phyloP scores from a whole-genome alignment of 2,329 filamentous ascomycete genomes.

The Tolypocladium amazonense region DNA sequence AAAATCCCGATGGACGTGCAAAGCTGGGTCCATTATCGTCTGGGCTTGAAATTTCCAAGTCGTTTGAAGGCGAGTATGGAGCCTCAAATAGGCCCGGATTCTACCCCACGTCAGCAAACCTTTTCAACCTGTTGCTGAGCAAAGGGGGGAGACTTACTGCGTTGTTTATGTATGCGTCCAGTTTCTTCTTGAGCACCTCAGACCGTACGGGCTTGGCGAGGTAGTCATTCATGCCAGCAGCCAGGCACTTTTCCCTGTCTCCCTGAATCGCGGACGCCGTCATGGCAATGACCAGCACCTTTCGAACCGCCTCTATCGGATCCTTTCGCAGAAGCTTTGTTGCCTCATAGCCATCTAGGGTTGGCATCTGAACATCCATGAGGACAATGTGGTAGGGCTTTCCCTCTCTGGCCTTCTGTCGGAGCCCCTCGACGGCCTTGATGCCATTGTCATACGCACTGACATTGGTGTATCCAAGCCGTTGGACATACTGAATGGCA shows the following conservation, averaged over 20 bases:
- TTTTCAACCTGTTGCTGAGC: not conserved
- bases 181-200: slow-evolving; percentile 73
- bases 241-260: slow-evolving; percentile 89
- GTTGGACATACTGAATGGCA: slow-evolving; percentile 79
- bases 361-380: slow-evolving; percentile 96
- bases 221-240: slow-evolving; percentile 96
- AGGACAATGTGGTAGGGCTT: slow-evolving; percentile 80
- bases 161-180: slow-evolving; percentile 46
- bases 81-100: not conserved
- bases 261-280: slow-evolving; percentile 91
- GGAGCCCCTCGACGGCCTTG: slow-evolving; percentile 79
- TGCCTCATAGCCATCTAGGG: slow-evolving; percentile 85
- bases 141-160: slow-evolving; percentile 13
- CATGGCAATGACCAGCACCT: slow-evolving; percentile 93
- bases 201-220: slow-evolving; percentile 90
- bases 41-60: not conserved
- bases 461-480: slow-evolving; percentile 70
- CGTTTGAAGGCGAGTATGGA: not conserved
- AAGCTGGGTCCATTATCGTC: not conserved
- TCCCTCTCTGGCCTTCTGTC: slow-evolving; percentile 57
- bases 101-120: not conserved
- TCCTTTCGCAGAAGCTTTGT: slow-evolving; percentile 76
- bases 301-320: slow-evolving; percentile 61
- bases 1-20: not conserved
- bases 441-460: slow-evolving; percentile 85